Evolutionary conservation across 2,329 filamentous ascomycete genomes (phyloP).

Genomic region (Penicillium olsonii): DNA sequence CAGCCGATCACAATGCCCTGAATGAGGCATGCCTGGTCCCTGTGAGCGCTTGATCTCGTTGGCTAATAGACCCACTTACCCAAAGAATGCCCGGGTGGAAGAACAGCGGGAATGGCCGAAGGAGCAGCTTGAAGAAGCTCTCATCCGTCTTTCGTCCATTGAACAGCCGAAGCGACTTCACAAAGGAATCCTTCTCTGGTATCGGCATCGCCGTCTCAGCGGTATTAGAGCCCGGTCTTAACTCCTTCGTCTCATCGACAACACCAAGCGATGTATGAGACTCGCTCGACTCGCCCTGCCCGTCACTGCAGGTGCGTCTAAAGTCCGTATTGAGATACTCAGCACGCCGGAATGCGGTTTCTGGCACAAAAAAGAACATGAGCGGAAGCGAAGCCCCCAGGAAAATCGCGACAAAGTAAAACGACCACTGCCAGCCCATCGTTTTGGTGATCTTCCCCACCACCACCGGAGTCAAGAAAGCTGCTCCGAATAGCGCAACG

Average conservation of each 20-base stretch:
- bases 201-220: slow-evolving; percentile 9
- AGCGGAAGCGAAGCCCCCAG: slow-evolving; percentile 68
- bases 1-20: slow-evolving; percentile 92
- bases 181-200: slow-evolving; percentile 58
- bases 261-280: slow-evolving; percentile 9
- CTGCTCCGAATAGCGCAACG: slow-evolving; percentile 68
- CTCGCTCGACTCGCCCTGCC: slow-evolving; percentile 17
- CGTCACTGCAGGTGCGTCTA: slow-evolving; percentile 40
- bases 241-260: slow-evolving; percentile 12
- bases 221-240: slow-evolving; percentile 1
- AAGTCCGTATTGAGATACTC: slow-evolving; percentile 70
- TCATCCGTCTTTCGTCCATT: slow-evolving; percentile 82
- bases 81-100: slow-evolving; percentile 83
- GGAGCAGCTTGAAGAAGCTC: slow-evolving; percentile 63
- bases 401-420: slow-evolving; percentile 87
- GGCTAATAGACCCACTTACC: slow-evolving; percentile 45
- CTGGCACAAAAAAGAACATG: slow-evolving; percentile 77
- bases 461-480: slow-evolving; percentile 81
- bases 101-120: slow-evolving; percentile 79
- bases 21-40: slow-evolving; percentile 63
- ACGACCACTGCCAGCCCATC: slow-evolving; percentile 83
- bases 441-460: slow-evolving; percentile 79
- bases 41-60: slow-evolving; percentile 7
- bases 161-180: slow-evolving; percentile 67
- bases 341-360: slow-evolving; percentile 75